Percentiles rank a stretch among this genome's conserved stretches.
Conservation (phyloP, 1,284 basidiomycete species). For the Schizophyllum commune region DNA sequence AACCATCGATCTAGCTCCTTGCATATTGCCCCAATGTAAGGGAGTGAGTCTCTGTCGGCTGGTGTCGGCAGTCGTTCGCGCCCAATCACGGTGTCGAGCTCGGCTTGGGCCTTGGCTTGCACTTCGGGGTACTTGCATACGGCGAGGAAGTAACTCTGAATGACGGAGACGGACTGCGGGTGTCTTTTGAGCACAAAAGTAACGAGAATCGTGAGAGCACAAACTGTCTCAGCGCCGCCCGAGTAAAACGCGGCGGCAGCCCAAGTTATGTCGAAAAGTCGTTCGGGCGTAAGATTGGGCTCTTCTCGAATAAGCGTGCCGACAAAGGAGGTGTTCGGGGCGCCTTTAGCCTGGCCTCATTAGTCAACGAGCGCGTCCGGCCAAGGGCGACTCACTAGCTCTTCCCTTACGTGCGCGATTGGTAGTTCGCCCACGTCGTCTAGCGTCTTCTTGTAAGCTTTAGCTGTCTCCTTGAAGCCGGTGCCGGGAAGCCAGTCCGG, state of each 20-base stretch:
- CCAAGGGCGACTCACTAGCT: constrained; percentile 28
- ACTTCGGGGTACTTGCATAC: constrained; percentile 34
- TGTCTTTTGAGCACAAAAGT: background rate
- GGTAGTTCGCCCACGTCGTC: constrained; percentile 33
- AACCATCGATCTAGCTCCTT: constrained; percentile 26
- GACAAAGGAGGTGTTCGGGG: constrained; percentile 22
- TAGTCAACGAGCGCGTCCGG: too few relatives aligned
- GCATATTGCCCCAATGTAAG: constrained; percentile 42
- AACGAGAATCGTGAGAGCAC: constrained; percentile 6
- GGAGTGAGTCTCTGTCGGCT: constrained; percentile 37
- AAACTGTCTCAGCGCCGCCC: constrained; percentile 27
- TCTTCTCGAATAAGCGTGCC: constrained; percentile 19
- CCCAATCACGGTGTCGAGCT: constrained; percentile 46
- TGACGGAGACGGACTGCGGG: constrained; percentile 28
- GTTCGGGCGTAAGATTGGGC: constrained; percentile 16
- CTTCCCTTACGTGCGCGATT: constrained; percentile 36
- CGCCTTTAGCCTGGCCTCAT: constrained; percentile 22
- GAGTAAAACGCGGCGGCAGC: constrained; percentile 27
- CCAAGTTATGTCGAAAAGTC: constrained; percentile 30
- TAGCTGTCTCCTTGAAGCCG: constrained; percentile 36
- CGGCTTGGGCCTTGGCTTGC: constrained; percentile 38
- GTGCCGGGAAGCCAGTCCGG: constrained; percentile 48
- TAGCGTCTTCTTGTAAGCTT: constrained; percentile 29
- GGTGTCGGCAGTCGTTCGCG: constrained; percentile 41
- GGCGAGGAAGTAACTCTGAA: constrained; percentile 33